Base-by-base conservation (phyloP, 176 grass and related monocot species). In the Oropetium thomaeum region DNA sequence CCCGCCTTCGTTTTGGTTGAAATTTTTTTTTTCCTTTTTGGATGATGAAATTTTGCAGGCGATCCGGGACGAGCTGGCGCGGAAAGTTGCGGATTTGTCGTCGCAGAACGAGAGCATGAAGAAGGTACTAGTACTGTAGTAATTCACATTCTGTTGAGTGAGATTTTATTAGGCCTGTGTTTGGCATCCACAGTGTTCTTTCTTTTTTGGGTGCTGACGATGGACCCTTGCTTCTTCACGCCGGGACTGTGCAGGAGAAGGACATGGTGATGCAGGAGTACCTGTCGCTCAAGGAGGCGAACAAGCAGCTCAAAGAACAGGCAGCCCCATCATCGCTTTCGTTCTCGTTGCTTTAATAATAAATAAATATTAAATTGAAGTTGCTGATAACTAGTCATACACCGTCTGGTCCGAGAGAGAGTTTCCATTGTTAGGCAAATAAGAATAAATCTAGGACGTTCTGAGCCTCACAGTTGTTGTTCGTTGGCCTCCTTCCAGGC, bases 201-300 rank as follows among this genome's bases (percentile, higher is more conserved):
- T n/a, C n/a, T n/a, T n/a, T n/a, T n/a, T n/a, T n/a, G n/a, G n/a
- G n/a, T n/a, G n/a, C n/a, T n/a, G n/a, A n/a, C n/a, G n/a, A n/a
- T n/a, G n/a, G n/a, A n/a, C n/a, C n/a, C n/a, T n/a, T n/a, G n/a
- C n/a, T n/a, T n/a, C n/a, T n/a, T n/a, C n/a, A n/a, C n/a, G n/a
- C n/a, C n/a, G n/a, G n/a, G n/a, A n/a, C n/a, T n/a, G 1, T 44
- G n/a, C 74, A 99, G 96, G 89, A 95, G 82, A 99, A 90, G 76
- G 96, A 88, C 64, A 48, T 73, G 79, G 92, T 74, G 64, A 73
- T 82, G 76, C 69, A 95, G 82, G 84, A 99, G 68, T 90, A 84
- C 52, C 69, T 92, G 11, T 82, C 89, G 5, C 79, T 99, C 62
- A 92, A 84, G 81, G 89, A 95, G 55, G 81, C 63, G 16, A 99